Percentiles rank a stretch among this genome's conserved stretches.
Evolutionary conservation across 768 basidiomycete genomes (phyloP).

Genomic region (Xanthoconium purpureum): DNA sequence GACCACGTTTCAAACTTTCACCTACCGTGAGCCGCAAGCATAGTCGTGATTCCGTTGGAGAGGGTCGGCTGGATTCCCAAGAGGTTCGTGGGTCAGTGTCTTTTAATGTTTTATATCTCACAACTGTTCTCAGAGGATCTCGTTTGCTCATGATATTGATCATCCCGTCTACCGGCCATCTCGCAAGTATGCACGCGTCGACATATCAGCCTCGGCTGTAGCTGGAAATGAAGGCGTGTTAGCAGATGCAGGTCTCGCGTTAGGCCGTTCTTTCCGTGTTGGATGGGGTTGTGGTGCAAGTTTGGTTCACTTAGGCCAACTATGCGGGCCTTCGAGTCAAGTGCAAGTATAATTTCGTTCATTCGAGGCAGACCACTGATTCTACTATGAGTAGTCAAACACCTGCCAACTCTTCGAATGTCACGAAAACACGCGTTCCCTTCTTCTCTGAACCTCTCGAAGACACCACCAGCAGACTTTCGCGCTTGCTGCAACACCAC

Average conservation of each 20-base stretch:
- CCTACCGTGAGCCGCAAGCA: slow-evolving; percentile 60
- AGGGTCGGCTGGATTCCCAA: slow-evolving; percentile 58
- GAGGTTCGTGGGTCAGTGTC: slow-evolving; percentile 44
- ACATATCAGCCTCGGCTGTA: slow-evolving; percentile 61
- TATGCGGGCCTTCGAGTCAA: slow-evolving; percentile 56
- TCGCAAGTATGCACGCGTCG: slow-evolving; percentile 76
- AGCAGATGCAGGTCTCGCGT: slow-evolving; percentile 78
- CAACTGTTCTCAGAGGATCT: slow-evolving; percentile 53
- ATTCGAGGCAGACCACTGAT: slow-evolving; percentile 8
- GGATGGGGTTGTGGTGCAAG: slow-evolving; percentile 85
- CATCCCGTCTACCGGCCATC: slow-evolving; percentile 69
- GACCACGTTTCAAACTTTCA: slow-evolving; percentile 34
- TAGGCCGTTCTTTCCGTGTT: slow-evolving; percentile 86
- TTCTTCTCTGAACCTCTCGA: slow-evolving; percentile 34
- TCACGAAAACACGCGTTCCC: slow-evolving; percentile 51
- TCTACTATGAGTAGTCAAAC: slow-evolving; percentile 37
- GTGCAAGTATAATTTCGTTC: slow-evolving; percentile 42
- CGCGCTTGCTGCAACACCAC: slow-evolving; percentile 73
- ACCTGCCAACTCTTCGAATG: slow-evolving; percentile 60
- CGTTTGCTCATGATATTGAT: slow-evolving; percentile 73
- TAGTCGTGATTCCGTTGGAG: slow-evolving; percentile 75
- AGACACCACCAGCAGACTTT: slow-evolving; percentile 42
- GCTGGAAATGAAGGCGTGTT: slow-evolving; percentile 61
- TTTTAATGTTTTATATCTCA: neutral
- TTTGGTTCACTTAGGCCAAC: slow-evolving; percentile 70